Conservation (phyloP, 2,329 filamentous ascomycete genomes). For the Fusarium scirpi region DNA sequence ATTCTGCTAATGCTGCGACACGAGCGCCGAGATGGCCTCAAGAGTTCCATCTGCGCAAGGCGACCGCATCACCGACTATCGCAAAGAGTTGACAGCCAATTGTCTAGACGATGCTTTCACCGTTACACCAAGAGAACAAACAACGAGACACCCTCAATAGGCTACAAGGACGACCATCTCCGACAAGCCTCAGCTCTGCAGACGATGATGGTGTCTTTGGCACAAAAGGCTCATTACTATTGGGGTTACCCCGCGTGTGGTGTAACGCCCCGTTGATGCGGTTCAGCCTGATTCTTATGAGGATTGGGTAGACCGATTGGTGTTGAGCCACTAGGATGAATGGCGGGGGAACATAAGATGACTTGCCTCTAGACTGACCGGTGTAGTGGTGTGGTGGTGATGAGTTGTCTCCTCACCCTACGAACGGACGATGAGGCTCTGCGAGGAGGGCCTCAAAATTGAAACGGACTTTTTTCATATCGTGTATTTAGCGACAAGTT, state of each 20-base stretch:
- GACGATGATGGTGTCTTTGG: conserved; percentile 19
- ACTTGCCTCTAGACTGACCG: conserved; percentile 28
- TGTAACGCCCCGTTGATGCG: conserved; percentile 34
- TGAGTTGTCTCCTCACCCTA: conserved; percentile 44
- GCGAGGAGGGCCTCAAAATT: conserved; percentile 32
- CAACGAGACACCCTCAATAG: background rate
- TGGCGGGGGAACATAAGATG: conserved; percentile 30
- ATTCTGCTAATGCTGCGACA: conserved; percentile 2
- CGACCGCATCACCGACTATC: conserved; percentile 16
- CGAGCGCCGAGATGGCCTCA: conserved; percentile 28
- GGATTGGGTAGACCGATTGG: conserved; percentile 33
- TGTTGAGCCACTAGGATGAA: conserved; percentile 26
- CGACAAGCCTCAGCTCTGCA: conserved; percentile 20
- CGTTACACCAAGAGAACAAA: conserved; percentile 13
- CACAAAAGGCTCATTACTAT: conserved; percentile 22
- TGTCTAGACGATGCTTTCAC: conserved; percentile 25
- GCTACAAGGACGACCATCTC: background rate
- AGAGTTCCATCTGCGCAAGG: conserved; percentile 22
- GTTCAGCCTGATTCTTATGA: conserved; percentile 40
- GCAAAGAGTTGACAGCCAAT: conserved; percentile 33
- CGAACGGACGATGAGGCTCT: conserved; percentile 44
- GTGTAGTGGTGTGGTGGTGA: conserved; percentile 44
- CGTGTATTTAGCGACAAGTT: conserved; percentile 28
- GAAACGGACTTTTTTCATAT: background rate
- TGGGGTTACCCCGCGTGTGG: conserved; percentile 47